Conservation (phyloP, 2,329 filamentous ascomycete species). For the Neospermospora avenae region DNA sequence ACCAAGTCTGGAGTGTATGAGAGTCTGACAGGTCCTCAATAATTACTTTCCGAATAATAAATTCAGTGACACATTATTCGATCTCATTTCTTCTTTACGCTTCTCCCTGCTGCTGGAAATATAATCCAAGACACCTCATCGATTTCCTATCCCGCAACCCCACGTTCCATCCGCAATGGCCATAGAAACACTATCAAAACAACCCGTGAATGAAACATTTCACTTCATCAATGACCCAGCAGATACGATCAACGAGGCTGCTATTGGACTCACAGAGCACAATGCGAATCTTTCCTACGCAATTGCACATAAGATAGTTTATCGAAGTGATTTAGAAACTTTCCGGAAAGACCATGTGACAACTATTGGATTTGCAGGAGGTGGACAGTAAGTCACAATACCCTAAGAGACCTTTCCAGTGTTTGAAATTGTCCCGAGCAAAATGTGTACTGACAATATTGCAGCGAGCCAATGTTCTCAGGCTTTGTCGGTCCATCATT, state of each 20-base stretch:
- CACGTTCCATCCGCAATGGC: constrained; percentile 16
- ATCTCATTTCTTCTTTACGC: no score
- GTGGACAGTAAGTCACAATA: constrained; percentile 28
- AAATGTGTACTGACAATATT: not conserved
- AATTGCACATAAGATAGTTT: constrained; percentile 27
- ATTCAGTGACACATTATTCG: no score
- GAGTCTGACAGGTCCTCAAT: not conserved
- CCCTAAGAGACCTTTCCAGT: not conserved
- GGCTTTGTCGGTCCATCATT: constrained; percentile 41
- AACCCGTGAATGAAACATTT: constrained; percentile 25
- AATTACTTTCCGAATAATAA: not conserved
- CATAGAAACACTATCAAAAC: constrained; percentile 23
- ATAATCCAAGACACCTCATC: not conserved
- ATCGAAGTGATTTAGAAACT: constrained; percentile 26
- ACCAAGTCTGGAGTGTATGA: not conserved
- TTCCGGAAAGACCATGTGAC: constrained; percentile 31
- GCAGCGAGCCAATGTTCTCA: constrained; percentile 39
- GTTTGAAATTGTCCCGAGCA: no score
- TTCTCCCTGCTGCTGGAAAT: no score
- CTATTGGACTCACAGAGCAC: constrained; percentile 25
- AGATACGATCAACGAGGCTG: constrained; percentile 29
- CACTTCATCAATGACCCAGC: constrained; percentile 29
- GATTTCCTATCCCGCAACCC: constrained; percentile 18
- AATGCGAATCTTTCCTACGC: constrained; percentile 26
- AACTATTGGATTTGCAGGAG: constrained; percentile 31